Evolutionary conservation across 2,329 filamentous ascomycete species (phyloP), one percentile per base, ranked within the genome.

Genomic region (Diaporthe capsici): DNA sequence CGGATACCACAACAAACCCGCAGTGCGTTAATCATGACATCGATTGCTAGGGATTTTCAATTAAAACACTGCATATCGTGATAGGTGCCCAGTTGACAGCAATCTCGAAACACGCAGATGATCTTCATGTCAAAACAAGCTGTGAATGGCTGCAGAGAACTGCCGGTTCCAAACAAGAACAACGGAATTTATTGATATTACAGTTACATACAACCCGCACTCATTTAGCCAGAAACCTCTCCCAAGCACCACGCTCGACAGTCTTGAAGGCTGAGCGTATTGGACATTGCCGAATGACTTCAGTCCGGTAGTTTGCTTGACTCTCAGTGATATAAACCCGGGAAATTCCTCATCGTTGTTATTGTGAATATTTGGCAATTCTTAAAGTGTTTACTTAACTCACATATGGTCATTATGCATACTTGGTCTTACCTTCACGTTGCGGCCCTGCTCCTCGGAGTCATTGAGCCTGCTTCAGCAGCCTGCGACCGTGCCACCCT

Each of bases 401-500:
- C 51, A 4, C 17, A 20, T 12, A 53, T 13, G 2, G 34, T 70
- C 15, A 55, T 13, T 34, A 70, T 70, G 65, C 37, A 39, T 3
- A 20, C 22, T 22, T n/a, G 47, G 47, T 70, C 47, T 20, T 42
- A 12, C n/a, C 15, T 42, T 7, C 49, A 39, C 34, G 49, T 42
- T 53, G 34, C 25, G 49, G 49, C 65, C 42, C 34, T 70, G 34
- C 15, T 70, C 31, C n/a, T 70, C 10, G 34, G 47, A 10, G 15
- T 34, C 9, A 39, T 70, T 20, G n/a, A 42, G 49, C 17, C 65
- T 55, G 60, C 37, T 31, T 71, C 57, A 20, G 73, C 72, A 47
- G 53, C 65, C 51, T 80, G 79, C 63, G 77, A 77, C 39, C 79
- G 77, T 2, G 75, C 74, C 22, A 77, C 75, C 31, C 76, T 80